phyloP scores from a whole-genome alignment of 78 protist species.

The Cyanophora paradoxa region DNA sequence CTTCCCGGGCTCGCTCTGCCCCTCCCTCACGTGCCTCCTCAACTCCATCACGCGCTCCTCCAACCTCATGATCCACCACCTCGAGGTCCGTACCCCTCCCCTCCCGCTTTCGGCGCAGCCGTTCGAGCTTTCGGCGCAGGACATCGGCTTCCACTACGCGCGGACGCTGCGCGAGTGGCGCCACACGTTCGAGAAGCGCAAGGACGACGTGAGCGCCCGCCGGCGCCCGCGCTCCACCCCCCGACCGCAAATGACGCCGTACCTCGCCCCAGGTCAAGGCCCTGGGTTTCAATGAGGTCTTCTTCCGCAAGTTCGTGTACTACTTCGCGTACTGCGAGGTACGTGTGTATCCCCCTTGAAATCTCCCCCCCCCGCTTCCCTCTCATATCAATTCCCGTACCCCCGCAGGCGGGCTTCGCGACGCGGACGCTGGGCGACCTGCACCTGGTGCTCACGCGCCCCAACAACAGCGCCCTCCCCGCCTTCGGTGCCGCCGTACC shows the following conservation, averaged over 20 bases:
- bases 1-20: conserved; percentile 13
- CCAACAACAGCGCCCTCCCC: too few relatives aligned
- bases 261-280: neutral
- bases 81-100: neutral
- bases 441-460: neutral
- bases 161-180: conserved; percentile 9
- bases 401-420: too few relatives aligned
- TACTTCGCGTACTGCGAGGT: conserved; percentile 18
- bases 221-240: too few relatives aligned
- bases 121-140: neutral
- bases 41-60: neutral
- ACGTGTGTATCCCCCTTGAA: too few relatives aligned
- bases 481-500: too few relatives aligned
- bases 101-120: neutral
- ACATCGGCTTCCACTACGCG: conserved; percentile 14
- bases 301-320: conserved; percentile 7
- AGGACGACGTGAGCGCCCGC: neutral
- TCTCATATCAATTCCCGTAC: too few relatives aligned
- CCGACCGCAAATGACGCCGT: neutral
- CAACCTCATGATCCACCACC: neutral
- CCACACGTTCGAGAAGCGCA: neutral
- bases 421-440: too few relatives aligned
- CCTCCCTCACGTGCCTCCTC: neutral
- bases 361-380: neutral
- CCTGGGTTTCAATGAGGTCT: neutral